These are phyloP conservation scores for Fraxinus ornus DNA, from an alignment of 305 asterid species.

Conservation along the genomic window DNA sequence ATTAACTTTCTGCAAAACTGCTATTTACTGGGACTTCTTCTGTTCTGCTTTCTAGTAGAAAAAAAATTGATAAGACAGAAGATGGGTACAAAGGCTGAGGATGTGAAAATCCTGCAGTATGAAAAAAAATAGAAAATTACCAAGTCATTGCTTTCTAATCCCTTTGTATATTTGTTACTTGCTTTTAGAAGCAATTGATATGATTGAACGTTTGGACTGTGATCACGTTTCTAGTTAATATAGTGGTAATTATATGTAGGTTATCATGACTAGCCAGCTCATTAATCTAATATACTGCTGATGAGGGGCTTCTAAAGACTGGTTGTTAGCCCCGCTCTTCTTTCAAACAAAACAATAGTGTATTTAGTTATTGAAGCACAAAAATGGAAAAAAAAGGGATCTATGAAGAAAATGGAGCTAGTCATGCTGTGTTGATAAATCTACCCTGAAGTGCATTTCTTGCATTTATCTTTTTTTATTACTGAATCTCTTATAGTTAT, in stretches of 20 bases:
- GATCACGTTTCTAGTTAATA: not conserved
- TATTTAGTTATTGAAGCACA: not conserved
- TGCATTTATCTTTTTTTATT: not conserved
- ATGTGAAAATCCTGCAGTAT: constrained; percentile 5
- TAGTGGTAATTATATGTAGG: not conserved
- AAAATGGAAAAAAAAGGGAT: not conserved
- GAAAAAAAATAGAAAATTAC: not conserved
- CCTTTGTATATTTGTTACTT: not conserved
- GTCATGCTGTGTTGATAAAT: not conserved
- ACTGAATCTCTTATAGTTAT: not conserved
- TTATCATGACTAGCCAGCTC: not conserved
- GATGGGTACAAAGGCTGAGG: not conserved
- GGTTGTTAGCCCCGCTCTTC: not conserved
- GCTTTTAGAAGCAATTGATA: not conserved
- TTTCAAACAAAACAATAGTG: not conserved
- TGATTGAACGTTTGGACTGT: not conserved
- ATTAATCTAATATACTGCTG: not conserved
- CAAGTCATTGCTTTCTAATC: not conserved
- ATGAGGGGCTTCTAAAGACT: not conserved
- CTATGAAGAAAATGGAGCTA: not conserved
- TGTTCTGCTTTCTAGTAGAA: constrained; percentile 1
- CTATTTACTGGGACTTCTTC: not conserved
- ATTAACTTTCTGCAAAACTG: not conserved
- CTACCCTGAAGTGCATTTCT: not conserved
- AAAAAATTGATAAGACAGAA: not conserved